Percentiles rank a stretch among this genome's conserved stretches.
Evolutionary conservation across 345 rosid genomes (phyloP).

Genomic region (Firmiana major): DNA sequence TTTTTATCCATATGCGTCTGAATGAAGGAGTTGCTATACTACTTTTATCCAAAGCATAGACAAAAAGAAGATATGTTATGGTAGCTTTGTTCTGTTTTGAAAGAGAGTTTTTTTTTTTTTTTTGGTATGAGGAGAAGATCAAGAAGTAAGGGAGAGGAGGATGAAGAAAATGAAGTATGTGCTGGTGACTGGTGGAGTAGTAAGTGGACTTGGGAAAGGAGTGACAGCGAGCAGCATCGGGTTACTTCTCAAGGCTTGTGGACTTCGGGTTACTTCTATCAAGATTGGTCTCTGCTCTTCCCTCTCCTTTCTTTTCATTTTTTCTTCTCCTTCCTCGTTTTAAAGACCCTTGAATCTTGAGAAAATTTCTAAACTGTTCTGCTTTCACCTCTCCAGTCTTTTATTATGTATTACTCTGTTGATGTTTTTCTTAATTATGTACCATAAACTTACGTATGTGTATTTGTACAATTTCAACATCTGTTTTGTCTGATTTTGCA

Average conservation of each 20-base stretch:
- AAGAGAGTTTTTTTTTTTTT: not conserved
- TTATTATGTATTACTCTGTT: not conserved
- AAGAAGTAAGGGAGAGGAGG: not conserved
- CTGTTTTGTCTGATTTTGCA: not conserved
- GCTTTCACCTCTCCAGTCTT: not conserved
- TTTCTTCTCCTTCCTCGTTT: not conserved
- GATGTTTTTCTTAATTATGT: not conserved
- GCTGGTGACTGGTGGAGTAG: conserved; percentile 66
- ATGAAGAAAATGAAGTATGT: conserved; percentile 52
- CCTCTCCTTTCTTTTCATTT: not conserved
- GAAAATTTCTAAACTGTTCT: not conserved
- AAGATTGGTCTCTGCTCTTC: conserved; percentile 53
- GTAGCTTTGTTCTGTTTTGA: not conserved
- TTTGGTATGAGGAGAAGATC: not conserved
- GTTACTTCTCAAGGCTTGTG: conserved; percentile 66
- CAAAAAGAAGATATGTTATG: not conserved
- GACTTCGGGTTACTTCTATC: conserved; percentile 77
- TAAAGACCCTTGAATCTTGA: not conserved
- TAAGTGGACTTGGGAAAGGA: conserved; percentile 70
- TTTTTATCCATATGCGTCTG: not conserved
- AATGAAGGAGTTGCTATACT: not conserved
- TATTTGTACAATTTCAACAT: not conserved
- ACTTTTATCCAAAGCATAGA: not conserved
- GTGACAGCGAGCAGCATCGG: conserved; percentile 70
- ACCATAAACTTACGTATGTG: not conserved